Evolutionary conservation across 305 asterid species (phyloP).

Genomic region (Fraxinus angustifolia): DNA sequence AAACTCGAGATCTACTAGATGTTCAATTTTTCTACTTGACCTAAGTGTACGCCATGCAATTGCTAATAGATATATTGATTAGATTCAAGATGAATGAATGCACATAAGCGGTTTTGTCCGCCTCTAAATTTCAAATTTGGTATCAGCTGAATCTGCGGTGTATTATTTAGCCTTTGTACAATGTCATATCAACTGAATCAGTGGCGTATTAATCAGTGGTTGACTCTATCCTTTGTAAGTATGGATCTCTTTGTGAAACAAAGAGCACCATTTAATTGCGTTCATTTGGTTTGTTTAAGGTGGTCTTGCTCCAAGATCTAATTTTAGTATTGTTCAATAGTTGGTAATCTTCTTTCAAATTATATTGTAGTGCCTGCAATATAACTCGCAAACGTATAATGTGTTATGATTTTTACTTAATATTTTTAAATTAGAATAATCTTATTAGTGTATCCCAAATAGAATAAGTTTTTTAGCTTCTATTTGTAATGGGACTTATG

Average conservation of each 20-base stretch:
- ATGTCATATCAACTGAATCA: background rate
- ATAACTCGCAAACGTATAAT: no score
- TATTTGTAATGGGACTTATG: background rate
- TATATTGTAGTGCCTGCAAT: background rate
- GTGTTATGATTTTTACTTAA: no score
- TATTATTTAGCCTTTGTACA: background rate
- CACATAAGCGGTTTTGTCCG: background rate
- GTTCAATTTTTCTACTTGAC: background rate
- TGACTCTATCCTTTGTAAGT: background rate
- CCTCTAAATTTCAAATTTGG: background rate
- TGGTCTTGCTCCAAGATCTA: background rate
- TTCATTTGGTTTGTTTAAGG: background rate
- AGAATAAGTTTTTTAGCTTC: background rate
- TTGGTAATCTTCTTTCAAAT: background rate
- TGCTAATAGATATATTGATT: background rate
- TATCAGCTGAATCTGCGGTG: background rate
- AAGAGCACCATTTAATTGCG: background rate
- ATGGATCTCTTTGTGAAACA: background rate
- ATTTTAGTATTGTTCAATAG: background rate
- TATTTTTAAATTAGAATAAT: no score
- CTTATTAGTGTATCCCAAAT: background rate
- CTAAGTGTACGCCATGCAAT: background rate
- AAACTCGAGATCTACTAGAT: background rate
- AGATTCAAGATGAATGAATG: background rate
- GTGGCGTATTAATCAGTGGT: no score